Evolutionary conservation across 164 flowering plant species (phyloP).

Genomic region (Nelumbo lutea): DNA sequence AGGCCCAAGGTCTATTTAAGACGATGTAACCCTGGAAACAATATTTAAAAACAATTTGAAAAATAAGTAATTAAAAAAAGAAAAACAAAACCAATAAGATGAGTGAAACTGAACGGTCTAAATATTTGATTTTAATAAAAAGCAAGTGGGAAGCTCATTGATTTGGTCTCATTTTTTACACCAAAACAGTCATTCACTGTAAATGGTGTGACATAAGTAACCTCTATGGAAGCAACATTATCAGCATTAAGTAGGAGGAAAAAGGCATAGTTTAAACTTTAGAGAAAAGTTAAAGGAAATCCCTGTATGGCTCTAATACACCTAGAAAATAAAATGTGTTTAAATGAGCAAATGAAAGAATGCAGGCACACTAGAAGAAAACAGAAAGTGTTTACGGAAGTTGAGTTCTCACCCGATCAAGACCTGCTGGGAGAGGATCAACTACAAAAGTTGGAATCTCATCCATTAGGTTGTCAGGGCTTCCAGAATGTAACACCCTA

Average conservation of each 20-base stretch:
- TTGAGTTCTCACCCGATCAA: conserved; percentile 66
- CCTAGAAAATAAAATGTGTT: background rate
- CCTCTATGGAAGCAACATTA: no score
- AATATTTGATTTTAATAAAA: background rate
- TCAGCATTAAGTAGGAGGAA: no score
- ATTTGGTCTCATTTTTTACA: no score
- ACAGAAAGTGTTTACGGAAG: background rate
- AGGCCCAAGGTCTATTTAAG: conserved; percentile 98
- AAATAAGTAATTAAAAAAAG: background rate
- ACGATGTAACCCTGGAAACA: conserved; percentile 85
- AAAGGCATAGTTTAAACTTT: no score
- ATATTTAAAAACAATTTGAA: conserved; percentile 8
- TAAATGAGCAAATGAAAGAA: background rate
- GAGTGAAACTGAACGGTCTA: background rate
- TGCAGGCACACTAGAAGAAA: background rate
- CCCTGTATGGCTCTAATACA: background rate
- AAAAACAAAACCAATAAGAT: background rate
- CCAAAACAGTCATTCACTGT: background rate
- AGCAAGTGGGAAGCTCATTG: background rate
- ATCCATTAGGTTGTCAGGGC: conserved; percentile 73
- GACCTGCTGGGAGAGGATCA: conserved; percentile 86
- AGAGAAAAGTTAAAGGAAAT: background rate
- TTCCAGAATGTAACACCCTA: conserved; percentile 84
- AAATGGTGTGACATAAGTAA: no score
- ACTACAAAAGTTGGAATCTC: conserved; percentile 92